Percentiles rank a stretch among this genome's conserved stretches.
phyloP scores from a whole-genome alignment of 257 asterid genomes.

The Solanum rostratum region DNA sequence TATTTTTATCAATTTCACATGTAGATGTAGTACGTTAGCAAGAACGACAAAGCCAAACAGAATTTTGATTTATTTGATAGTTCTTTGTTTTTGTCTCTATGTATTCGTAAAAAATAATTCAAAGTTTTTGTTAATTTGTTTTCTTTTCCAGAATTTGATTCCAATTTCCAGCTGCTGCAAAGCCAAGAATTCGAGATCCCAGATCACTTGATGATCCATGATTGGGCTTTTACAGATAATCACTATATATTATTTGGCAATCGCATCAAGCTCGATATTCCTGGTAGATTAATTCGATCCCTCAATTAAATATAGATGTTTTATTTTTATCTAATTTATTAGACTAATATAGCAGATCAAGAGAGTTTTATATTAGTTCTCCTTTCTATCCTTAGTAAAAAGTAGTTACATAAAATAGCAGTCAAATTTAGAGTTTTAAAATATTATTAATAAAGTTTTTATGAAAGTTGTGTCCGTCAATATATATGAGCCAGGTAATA shows the following conservation, averaged over 20 bases:
- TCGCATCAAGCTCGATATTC: conserved; percentile 80
- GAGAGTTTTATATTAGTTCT: no score
- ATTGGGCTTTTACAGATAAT: conserved; percentile 90
- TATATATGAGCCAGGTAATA: no score
- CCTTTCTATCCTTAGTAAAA: no score
- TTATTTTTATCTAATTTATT: not conserved
- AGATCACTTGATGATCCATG: conserved; percentile 93
- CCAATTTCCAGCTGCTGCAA: conserved; percentile 52
- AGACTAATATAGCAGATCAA: no score
- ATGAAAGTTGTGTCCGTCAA: no score
- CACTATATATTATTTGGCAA: conserved; percentile 83
- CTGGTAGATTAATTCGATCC: conserved; percentile 27
- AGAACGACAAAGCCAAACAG: not conserved
- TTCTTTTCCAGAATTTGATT: conserved; percentile 49
- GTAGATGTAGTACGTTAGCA: not conserved
- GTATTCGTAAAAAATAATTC: not conserved
- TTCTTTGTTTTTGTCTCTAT: not conserved
- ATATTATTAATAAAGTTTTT: no score
- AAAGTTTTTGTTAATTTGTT: not conserved
- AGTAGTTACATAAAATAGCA: no score
- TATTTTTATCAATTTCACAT: not conserved
- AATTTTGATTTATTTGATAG: not conserved
- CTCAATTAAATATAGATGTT: not conserved
- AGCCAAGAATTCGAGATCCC: conserved; percentile 74
- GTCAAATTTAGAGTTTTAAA: no score